phyloP scores from a whole-genome alignment of 1,139 yeast genomes.

The Sugiyamaella grinbergsii region DNA sequence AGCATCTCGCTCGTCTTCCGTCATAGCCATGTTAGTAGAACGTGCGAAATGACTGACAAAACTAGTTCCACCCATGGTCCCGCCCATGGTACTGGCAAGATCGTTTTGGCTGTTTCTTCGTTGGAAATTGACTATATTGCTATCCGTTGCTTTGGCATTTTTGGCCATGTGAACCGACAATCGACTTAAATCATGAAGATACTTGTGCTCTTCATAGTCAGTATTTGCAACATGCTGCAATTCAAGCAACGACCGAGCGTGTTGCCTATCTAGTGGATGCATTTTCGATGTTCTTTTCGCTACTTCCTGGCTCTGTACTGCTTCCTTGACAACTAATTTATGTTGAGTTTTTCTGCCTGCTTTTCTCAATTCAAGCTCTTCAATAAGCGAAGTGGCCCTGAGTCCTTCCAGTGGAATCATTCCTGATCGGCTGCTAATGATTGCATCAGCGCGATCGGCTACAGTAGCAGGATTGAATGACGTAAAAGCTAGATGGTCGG shows the following conservation, averaged over 20 bases:
- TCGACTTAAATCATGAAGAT: slow-evolving; percentile 20
- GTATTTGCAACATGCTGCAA: slow-evolving; percentile 40
- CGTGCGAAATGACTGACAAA: slow-evolving; percentile 3
- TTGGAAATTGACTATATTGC: slow-evolving; percentile 18
- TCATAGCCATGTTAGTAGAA: not conserved
- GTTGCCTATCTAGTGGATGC: slow-evolving; percentile 41
- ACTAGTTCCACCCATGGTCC: slow-evolving; percentile 8
- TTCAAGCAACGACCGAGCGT: slow-evolving; percentile 39
- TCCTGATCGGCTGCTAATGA: slow-evolving; percentile 14
- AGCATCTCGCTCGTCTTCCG: slow-evolving; percentile 21
- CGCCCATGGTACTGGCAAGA: slow-evolving; percentile 14
- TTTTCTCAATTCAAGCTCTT: slow-evolving; percentile 44
- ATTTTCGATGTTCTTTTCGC: slow-evolving; percentile 25
- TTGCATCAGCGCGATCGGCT: slow-evolving; percentile 21
- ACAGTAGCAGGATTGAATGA: slow-evolving; percentile 21
- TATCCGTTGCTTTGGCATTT: slow-evolving; percentile 21
- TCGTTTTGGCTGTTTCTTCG: slow-evolving; percentile 21
- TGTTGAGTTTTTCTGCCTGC: slow-evolving; percentile 39
- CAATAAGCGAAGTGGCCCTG: slow-evolving; percentile 35
- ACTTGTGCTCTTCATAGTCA: slow-evolving; percentile 38
- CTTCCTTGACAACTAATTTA: slow-evolving; percentile 35
- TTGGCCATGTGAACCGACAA: slow-evolving; percentile 22
- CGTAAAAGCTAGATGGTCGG: slow-evolving; percentile 23
- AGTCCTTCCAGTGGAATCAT: slow-evolving; percentile 24
- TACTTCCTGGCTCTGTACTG: slow-evolving; percentile 26